These are phyloP conservation scores for Ziziphus jujuba DNA, from an alignment of 306 rosid species.

Conservation along the genomic window DNA sequence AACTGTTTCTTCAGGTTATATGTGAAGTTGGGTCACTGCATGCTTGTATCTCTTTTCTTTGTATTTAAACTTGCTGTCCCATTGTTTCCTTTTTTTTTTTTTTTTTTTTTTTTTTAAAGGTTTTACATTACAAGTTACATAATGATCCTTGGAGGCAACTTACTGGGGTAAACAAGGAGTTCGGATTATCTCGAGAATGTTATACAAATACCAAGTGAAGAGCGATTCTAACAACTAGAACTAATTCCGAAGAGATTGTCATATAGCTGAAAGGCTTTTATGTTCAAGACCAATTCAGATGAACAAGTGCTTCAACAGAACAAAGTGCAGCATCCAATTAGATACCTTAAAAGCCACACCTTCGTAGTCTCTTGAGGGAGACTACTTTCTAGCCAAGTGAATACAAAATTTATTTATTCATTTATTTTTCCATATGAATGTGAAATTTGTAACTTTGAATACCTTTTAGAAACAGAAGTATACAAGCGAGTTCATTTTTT, in stretches of 20 bases:
- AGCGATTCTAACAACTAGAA: not conserved
- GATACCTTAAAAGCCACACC: too few relatives aligned
- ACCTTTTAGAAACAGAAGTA: too few relatives aligned
- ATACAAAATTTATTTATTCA: too few relatives aligned
- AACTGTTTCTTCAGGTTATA: too few relatives aligned
- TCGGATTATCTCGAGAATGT: constrained; percentile 72
- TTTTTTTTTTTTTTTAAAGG: constrained; percentile 29
- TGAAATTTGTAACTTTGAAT: too few relatives aligned
- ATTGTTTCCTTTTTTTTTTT: constrained; percentile 8
- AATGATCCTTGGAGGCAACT: constrained; percentile 81
- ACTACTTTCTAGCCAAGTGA: too few relatives aligned
- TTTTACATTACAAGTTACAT: constrained; percentile 85
- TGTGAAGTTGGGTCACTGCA: not conserved
- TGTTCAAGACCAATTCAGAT: too few relatives aligned
- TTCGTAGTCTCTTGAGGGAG: too few relatives aligned
- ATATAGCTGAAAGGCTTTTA: not conserved
- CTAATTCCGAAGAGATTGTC: constrained; percentile 8
- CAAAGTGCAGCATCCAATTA: too few relatives aligned
- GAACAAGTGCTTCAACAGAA: too few relatives aligned
- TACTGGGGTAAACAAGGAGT: constrained; percentile 42
- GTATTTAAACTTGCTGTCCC: constrained; percentile 18
- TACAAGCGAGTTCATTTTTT: too few relatives aligned
- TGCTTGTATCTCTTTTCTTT: not conserved
- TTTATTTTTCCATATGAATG: too few relatives aligned
- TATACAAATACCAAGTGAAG: constrained; percentile 40